Percentiles rank a stretch among this genome's conserved stretches.
phyloP scores from a whole-genome alignment of 495 filamentous ascomycete species.

The Talaromyces adpressus region DNA sequence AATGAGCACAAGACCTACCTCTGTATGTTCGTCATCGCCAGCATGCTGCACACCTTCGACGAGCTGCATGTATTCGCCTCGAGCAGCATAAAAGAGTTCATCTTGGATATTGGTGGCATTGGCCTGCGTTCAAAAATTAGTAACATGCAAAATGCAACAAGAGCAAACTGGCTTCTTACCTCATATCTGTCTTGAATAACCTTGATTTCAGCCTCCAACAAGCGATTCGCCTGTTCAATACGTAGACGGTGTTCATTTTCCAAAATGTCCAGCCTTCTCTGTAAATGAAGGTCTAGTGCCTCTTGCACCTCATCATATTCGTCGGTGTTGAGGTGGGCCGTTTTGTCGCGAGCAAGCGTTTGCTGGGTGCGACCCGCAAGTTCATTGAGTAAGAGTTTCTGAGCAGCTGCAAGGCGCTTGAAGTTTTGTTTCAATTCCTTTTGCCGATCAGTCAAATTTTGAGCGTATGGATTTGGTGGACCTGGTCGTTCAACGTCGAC shows the following conservation, averaged over 20 bases:
- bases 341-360: conserved; percentile 31
- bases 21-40: conserved; percentile 43
- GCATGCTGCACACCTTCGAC: conserved; percentile 32
- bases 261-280: conserved; percentile 13
- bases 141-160: conserved; percentile 11
- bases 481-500: conserved; percentile 29
- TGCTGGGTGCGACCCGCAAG: conserved; percentile 34
- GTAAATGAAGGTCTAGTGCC: conserved; percentile 14
- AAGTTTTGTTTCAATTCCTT: conserved; percentile 35
- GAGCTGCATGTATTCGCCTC: conserved; percentile 36
- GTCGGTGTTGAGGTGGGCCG: conserved; percentile 33
- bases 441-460: conserved; percentile 33
- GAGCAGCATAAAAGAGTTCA: conserved; percentile 30
- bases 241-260: conserved; percentile 23
- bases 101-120: conserved; percentile 24
- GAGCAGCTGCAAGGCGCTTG: conserved; percentile 34
- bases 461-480: conserved; percentile 26
- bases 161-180: conserved; percentile 17
- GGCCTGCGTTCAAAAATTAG: conserved; percentile 12
- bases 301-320: conserved; percentile 29
- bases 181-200: conserved; percentile 20
- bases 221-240: conserved; percentile 19
- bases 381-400: conserved; percentile 29
- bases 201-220: conserved; percentile 22
- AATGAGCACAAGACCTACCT: conserved; percentile 18